These are phyloP conservation scores for Aspergillus ostianus DNA, from an alignment of 495 filamentous ascomycete species.

Conservation along the genomic window DNA sequence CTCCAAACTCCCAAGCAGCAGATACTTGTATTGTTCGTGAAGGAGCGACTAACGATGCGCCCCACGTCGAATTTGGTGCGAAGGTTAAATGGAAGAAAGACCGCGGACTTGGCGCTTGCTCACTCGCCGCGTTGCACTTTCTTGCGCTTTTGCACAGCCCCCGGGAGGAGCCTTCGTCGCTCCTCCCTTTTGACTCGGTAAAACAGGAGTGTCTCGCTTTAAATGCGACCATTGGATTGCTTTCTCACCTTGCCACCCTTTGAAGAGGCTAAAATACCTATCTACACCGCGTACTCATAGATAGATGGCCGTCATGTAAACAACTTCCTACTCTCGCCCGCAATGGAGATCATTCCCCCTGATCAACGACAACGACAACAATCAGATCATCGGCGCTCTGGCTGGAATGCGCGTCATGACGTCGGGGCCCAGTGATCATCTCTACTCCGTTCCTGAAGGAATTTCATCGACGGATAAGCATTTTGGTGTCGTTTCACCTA, in stretches of 20 bases:
- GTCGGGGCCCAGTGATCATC: slow-evolving; percentile 7
- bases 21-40: neutral
- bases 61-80: neutral
- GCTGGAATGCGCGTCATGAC: slow-evolving; percentile 16
- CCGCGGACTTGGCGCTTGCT: neutral
- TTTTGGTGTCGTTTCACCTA: neutral
- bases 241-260: neutral
- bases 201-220: neutral
- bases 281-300: no score
- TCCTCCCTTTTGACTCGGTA: neutral
- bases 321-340: neutral
- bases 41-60: no score
- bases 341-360: slow-evolving; percentile 6
- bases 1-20: no score
- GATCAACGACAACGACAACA: slow-evolving; percentile 5
- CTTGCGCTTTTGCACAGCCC: neutral
- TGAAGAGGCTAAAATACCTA: no score
- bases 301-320: neutral
- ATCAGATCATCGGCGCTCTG: slow-evolving; percentile 6
- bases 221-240: neutral
- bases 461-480: slow-evolving; percentile 2
- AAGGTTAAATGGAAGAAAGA: neutral
- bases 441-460: slow-evolving; percentile 11
- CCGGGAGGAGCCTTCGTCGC: neutral
- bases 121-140: neutral